phyloP scores from a whole-genome alignment of 2,329 filamentous ascomycete species.

The Trichoderma sp. region DNA sequence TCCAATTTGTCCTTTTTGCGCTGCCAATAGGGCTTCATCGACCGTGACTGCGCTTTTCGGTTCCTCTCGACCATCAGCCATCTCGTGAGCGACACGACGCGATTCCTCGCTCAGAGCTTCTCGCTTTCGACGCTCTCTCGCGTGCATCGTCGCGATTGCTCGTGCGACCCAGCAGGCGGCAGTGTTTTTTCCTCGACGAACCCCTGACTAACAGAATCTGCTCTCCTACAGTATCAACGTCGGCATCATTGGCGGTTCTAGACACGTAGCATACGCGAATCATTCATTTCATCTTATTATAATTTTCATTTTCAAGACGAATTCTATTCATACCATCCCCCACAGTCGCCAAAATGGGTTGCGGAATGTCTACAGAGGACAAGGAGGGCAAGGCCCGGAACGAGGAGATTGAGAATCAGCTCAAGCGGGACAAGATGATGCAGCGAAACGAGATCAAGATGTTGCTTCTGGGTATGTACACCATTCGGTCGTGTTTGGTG shows the following conservation, averaged over 20 bases:
- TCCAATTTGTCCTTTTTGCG: slow-evolving; percentile 12
- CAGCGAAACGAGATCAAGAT: slow-evolving; percentile 99
- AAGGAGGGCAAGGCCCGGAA: slow-evolving; percentile 99
- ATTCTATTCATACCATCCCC: slow-evolving; percentile 23
- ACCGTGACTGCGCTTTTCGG: slow-evolving; percentile 14
- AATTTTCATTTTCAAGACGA: not conserved
- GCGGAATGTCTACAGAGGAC: slow-evolving; percentile 99
- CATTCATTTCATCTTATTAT: slow-evolving; percentile 1
- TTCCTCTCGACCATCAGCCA: not conserved
- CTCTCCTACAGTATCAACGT: slow-evolving; percentile 8
- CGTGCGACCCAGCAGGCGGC: not conserved
- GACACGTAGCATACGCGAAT: slow-evolving; percentile 9
- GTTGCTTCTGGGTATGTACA: slow-evolving; percentile 79
- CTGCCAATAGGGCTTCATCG: not conserved
- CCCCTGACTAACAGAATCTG: slow-evolving; percentile 10
- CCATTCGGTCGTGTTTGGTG: not conserved
- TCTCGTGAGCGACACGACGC: slow-evolving; percentile 7
- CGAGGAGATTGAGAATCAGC: slow-evolving; percentile 99
- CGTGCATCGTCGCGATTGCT: slow-evolving; percentile 8
- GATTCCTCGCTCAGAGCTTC: not conserved
- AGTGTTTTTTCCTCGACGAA: not conserved
- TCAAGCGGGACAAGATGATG: slow-evolving; percentile 98
- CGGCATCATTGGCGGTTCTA: slow-evolving; percentile 9
- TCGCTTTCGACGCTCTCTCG: not conserved
- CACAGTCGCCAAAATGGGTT: slow-evolving; percentile 79